Evolutionary conservation across 2,329 filamentous ascomycete species (phyloP).

Genomic region (Chaetomium olivaceum): DNA sequence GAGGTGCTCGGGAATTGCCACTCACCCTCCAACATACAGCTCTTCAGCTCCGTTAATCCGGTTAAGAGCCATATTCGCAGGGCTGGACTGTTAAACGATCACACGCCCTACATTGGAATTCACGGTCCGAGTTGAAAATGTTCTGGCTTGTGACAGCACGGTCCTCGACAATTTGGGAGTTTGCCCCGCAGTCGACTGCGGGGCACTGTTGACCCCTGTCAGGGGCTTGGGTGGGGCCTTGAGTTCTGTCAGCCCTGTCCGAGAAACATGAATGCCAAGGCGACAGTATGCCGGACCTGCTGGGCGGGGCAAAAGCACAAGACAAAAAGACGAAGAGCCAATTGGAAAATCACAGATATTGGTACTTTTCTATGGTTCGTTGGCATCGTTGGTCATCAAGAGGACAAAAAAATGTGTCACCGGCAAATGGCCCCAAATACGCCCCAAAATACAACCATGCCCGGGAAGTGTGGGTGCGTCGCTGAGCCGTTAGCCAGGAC

Average conservation of each 20-base stretch:
- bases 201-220: not conserved
- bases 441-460: not conserved
- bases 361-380: slow-evolving; percentile 6
- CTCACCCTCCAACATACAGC: slow-evolving; percentile 78
- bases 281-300: no score
- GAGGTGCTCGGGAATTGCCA: slow-evolving; percentile 5
- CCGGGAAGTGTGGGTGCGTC: not conserved
- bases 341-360: not conserved
- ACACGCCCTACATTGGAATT: not conserved
- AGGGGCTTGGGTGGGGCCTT: not conserved
- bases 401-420: not conserved
- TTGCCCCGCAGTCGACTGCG: slow-evolving; percentile 3
- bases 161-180: not conserved
- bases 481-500: not conserved
- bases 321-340: not conserved
- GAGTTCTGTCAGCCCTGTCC: not conserved
- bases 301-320: not conserved
- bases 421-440: not conserved
- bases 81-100: no score
- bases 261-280: not conserved
- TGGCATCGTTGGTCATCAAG: slow-evolving; percentile 1
- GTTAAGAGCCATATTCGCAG: slow-evolving; percentile 58
- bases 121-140: not conserved
- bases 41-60: slow-evolving; percentile 68
- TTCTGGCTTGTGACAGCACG: not conserved